A percentile compares a stretch with the other conserved stretches of the same genome.
Conservation (phyloP, 768 basidiomycete species). For the Boletus edulis region DNA sequence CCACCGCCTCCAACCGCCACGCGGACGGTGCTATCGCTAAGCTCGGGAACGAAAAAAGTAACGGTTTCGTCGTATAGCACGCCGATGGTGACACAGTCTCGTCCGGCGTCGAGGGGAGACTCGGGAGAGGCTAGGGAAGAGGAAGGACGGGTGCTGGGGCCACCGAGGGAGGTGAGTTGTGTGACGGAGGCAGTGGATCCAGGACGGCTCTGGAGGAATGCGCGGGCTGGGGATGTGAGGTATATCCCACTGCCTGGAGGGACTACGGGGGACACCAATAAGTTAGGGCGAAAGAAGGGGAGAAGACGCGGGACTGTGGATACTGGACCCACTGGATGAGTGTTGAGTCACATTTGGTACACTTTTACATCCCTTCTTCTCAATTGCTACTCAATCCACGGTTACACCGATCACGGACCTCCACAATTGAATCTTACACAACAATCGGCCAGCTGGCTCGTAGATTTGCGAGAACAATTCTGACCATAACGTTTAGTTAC, state of each 20-base stretch:
- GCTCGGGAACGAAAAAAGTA: slow-evolving; percentile 48
- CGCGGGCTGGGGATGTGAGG: slow-evolving; percentile 29
- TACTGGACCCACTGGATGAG: not conserved
- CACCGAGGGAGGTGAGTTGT: slow-evolving; percentile 36
- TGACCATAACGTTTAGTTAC: too few species aligned
- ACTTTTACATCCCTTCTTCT: too few species aligned
- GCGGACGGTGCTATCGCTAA: slow-evolving; percentile 61
- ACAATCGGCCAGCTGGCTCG: too few species aligned
- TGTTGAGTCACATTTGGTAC: too few species aligned
- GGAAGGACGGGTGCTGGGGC: slow-evolving; percentile 39
- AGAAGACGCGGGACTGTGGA: not conserved
- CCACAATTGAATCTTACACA: too few species aligned
- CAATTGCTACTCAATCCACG: too few species aligned
- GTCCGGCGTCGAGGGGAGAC: slow-evolving; percentile 36
- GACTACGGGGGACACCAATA: not conserved
- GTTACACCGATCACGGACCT: too few species aligned
- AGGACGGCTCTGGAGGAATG: slow-evolving; percentile 44
- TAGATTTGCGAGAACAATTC: too few species aligned
- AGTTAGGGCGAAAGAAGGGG: not conserved
- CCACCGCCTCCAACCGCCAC: slow-evolving; percentile 36
- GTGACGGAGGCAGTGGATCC: slow-evolving; percentile 29
- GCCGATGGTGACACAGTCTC: slow-evolving; percentile 32
- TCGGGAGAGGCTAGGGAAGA: slow-evolving; percentile 37
- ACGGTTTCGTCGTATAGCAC: slow-evolving; percentile 51
- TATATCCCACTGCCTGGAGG: slow-evolving; percentile 36